Evolutionary conservation across 805 yeast species (phyloP), one percentile per base, ranked within the genome.

Genomic region (Wickerhamiella cacticola): DNA sequence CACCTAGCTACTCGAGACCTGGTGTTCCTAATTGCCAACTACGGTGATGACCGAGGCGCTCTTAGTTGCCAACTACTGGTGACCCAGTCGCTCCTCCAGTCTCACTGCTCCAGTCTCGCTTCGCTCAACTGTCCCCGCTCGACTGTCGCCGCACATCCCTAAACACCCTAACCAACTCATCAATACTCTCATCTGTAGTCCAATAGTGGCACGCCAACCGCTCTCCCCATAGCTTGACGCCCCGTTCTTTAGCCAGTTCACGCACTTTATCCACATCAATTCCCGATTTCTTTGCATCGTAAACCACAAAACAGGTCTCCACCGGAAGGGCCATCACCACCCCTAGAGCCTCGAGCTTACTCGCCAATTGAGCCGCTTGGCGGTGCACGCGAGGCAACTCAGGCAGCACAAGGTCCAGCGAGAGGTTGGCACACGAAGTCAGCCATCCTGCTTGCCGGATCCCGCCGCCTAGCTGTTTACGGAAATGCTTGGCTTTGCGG

Each of bases 391-490:
- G 56, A 42, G 60, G 59, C 59, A 79, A 69, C 48, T 76, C 72
- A 26, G 76, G 68, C 68, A 82, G 78, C 59, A 82, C 82, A 53
- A 80, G 79, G 48, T 82, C 79, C 47, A 88, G 70, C 22, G 94
- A 94, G 45, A 72, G 70, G n/a, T 71, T 62, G 2, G 94, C 96
- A 83, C 88, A 87, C 48, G 76, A 71, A 5, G 89, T 70, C 57
- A 88, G 71, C 65, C 84, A 66, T 49, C 96, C 96, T 33, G 82
- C 71, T 67, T 88, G 96, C 62, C 96, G 74, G 44, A 88, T 77
- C 54, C 96, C 96, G 56, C 96, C 96, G 60, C 96, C 96, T 54
- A 77, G 76, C 67, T 88, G 96, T 59, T 88, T 88, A 56, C 83
- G 81, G 68, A 87, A 82, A 66, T 87, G 94, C 61, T 78, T 80